These are phyloP conservation scores for Pontederia crassipes DNA, from an alignment of 176 grass and related monocot genomes.

Conservation along the genomic window DNA sequence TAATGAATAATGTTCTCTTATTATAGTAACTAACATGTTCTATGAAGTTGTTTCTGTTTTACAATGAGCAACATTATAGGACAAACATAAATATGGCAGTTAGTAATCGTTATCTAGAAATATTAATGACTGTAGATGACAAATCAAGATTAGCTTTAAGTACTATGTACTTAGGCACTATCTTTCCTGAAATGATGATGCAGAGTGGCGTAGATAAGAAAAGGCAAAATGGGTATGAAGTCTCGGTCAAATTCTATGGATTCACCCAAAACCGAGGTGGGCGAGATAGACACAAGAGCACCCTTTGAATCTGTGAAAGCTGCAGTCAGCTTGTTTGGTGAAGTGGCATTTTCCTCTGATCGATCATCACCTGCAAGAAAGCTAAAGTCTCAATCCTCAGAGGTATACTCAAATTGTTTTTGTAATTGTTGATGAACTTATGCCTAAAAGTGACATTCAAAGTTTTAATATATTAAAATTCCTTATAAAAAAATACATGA, in stretches of 20 bases:
- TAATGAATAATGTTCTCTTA: too few relatives aligned
- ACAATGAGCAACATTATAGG: too few relatives aligned
- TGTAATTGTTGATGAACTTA: background rate
- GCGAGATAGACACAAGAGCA: conserved; percentile 94
- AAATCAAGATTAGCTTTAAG: too few relatives aligned
- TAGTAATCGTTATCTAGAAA: too few relatives aligned
- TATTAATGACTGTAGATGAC: too few relatives aligned
- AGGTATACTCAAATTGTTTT: conserved; percentile 28
- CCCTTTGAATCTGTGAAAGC: conserved; percentile 97
- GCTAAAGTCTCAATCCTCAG: conserved; percentile 54
- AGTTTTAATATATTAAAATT: background rate
- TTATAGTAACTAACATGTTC: too few relatives aligned
- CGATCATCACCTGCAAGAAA: conserved; percentile 40
- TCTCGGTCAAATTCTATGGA: conserved; percentile 35
- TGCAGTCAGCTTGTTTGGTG: conserved; percentile 94
- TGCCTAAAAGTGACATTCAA: background rate
- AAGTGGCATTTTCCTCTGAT: conserved; percentile 61
- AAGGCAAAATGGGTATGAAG: conserved; percentile 57
- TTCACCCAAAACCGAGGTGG: conserved; percentile 46
- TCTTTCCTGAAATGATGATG: background rate
- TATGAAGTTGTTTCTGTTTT: too few relatives aligned
- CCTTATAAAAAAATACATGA: too few relatives aligned
- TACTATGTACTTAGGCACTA: too few relatives aligned
- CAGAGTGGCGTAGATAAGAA: conserved; percentile 5
- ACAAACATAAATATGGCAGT: too few relatives aligned